Evolutionary conservation across 176 grass and related monocot species (phyloP).

Genomic region (Oryza coarctata): DNA sequence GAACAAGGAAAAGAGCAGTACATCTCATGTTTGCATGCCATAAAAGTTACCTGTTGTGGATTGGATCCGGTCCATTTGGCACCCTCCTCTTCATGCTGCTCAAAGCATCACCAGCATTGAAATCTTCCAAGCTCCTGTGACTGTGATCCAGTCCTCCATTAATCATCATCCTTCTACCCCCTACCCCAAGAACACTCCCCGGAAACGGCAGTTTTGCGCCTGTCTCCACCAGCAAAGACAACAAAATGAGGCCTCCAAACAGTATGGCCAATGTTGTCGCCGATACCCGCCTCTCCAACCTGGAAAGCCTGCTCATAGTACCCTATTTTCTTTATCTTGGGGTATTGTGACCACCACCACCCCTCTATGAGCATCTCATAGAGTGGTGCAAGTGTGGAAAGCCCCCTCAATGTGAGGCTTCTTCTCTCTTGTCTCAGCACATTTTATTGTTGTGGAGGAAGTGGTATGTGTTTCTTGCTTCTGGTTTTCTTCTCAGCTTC

Average conservation of each 20-base stretch:
- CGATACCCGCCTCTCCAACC: constrained; percentile 5
- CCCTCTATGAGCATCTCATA: constrained; percentile 34
- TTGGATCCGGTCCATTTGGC: constrained; percentile 77
- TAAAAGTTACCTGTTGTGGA: constrained; percentile 75
- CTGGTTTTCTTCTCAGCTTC: constrained; percentile 11
- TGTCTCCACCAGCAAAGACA: constrained; percentile 32
- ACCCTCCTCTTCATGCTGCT: constrained; percentile 58
- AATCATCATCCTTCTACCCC: constrained; percentile 20
- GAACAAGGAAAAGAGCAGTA: background rate
- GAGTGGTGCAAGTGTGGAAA: constrained; percentile 15
- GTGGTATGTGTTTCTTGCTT: constrained; percentile 23
- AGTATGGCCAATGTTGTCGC: constrained; percentile 35
- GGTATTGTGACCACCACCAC: background rate
- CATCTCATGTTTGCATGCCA: constrained; percentile 11
- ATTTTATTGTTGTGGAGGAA: constrained; percentile 29
- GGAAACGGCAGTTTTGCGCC: background rate
- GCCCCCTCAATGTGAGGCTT: background rate
- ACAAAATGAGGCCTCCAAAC: constrained; percentile 43
- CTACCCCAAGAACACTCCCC: background rate
- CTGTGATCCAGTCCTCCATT: constrained; percentile 17
- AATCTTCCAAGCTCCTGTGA: constrained; percentile 17
- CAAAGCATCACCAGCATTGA: constrained; percentile 37
- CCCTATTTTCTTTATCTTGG: background rate
- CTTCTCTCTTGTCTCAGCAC: background rate
- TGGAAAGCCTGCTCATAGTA: constrained; percentile 25